These are phyloP conservation scores for Vitis riparia DNA, from an alignment of 164 flowering plant genomes.

Conservation along the genomic window DNA sequence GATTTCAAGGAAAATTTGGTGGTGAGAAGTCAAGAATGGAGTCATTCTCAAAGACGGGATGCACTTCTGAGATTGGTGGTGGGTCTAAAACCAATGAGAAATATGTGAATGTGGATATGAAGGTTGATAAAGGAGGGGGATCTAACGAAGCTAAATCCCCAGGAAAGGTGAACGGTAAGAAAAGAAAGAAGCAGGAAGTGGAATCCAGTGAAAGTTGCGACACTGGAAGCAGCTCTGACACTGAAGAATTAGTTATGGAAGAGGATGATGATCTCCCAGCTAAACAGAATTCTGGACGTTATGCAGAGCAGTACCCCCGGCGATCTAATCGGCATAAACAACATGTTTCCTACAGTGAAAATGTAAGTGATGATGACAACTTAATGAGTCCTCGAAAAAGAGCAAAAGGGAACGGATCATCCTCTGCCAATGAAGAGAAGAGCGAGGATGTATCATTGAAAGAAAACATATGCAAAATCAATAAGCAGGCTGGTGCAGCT, in stretches of 20 bases:
- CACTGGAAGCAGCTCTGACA: slow-evolving; percentile 30
- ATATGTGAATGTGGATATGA: not conserved
- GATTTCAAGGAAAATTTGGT: slow-evolving; percentile 17
- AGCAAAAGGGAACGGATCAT: slow-evolving; percentile 25
- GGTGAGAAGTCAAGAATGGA: slow-evolving; percentile 12
- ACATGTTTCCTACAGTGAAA: slow-evolving; percentile 52
- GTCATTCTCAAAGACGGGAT: slow-evolving; percentile 4
- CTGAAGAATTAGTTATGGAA: slow-evolving; percentile 23
- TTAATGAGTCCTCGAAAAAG: slow-evolving; percentile 20
- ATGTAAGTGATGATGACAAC: slow-evolving; percentile 50
- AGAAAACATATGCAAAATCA: slow-evolving; percentile 4
- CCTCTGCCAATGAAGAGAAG: slow-evolving; percentile 15
- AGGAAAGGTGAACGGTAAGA: slow-evolving; percentile 32
- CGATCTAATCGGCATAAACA: slow-evolving; percentile 49
- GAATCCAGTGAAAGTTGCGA: slow-evolving; percentile 55
- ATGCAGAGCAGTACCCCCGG: slow-evolving; percentile 23
- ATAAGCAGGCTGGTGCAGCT: slow-evolving; percentile 10
- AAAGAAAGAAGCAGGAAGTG: slow-evolving; percentile 28
- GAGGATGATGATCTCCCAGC: slow-evolving; percentile 20
- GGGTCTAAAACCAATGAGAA: not conserved
- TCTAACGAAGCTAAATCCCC: slow-evolving; percentile 6
- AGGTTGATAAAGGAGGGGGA: slow-evolving; percentile 2
- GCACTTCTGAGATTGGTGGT: slow-evolving; percentile 9
- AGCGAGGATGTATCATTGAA: slow-evolving; percentile 13
- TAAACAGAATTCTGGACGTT: slow-evolving; percentile 8